These are phyloP conservation scores for Taphrina communis DNA, from an alignment of 1,139 yeast genomes.

Conservation along the genomic window DNA sequence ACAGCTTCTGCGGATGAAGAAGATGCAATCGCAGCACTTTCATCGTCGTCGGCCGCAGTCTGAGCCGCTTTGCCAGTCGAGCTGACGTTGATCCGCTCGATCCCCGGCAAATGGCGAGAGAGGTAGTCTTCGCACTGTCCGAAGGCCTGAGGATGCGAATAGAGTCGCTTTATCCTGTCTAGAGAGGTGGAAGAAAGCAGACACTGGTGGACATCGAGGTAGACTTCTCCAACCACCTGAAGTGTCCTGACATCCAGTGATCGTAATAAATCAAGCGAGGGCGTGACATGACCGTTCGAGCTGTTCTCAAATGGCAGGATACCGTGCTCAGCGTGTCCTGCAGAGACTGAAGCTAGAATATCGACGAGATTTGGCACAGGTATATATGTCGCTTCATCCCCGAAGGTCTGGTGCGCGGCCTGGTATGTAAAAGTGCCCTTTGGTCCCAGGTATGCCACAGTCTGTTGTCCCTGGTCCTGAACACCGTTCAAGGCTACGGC, in stretches of 20 bases:
- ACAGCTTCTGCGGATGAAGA: conserved; percentile 71
- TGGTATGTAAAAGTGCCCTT: conserved; percentile 40
- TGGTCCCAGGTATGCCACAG: conserved; percentile 39
- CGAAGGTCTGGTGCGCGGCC: conserved; percentile 28
- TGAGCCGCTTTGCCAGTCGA: conserved; percentile 89
- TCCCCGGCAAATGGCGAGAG: conserved; percentile 51
- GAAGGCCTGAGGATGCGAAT: conserved; percentile 98
- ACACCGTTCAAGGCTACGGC: background rate
- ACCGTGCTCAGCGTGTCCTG: conserved; percentile 55
- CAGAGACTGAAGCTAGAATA: conserved; percentile 11
- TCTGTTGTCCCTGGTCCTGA: background rate
- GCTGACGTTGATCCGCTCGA: conserved; percentile 65
- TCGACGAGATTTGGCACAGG: conserved; percentile 34
- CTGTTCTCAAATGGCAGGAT: conserved; percentile 95
- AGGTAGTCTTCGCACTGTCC: conserved; percentile 76
- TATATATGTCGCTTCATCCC: background rate
- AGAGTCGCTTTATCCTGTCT: conserved; percentile 61
- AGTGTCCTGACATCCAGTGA: conserved; percentile 11
- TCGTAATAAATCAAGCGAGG: conserved; percentile 79
- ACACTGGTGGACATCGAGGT: conserved; percentile 81
- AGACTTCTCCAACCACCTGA: conserved; percentile 67
- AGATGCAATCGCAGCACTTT: conserved; percentile 64
- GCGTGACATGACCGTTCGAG: conserved; percentile 89
- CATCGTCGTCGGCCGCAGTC: conserved; percentile 56
- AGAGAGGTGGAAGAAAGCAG: conserved; percentile 54